phyloP scores from a whole-genome alignment of 371 early-diverging fungal genomes.

The Rhizopus delemar region DNA sequence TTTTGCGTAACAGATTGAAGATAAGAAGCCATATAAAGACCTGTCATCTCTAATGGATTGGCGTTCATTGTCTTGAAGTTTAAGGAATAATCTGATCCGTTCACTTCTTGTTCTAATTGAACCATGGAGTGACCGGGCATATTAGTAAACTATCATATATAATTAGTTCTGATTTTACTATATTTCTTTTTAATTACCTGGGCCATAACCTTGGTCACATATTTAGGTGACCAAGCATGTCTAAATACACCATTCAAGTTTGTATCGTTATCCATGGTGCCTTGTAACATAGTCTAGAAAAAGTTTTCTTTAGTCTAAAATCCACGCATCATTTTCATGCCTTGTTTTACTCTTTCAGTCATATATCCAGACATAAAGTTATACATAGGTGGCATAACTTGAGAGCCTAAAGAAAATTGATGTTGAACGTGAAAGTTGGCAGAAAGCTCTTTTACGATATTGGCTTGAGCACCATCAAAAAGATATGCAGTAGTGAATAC shows the following conservation, averaged over 20 bases:
- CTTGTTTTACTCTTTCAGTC: conserved; percentile 43
- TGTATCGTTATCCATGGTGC: conserved; percentile 88
- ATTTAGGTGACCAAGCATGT: conserved; percentile 46
- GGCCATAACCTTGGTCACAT: conserved; percentile 76
- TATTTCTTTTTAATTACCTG: conserved; percentile 53
- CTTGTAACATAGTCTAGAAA: conserved; percentile 70
- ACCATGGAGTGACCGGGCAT: conserved; percentile 86
- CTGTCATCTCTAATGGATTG: conserved; percentile 86
- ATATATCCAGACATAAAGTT: conserved; percentile 85
- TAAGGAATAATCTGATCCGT: conserved; percentile 82
- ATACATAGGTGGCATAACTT: conserved; percentile 82
- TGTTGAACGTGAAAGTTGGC: conserved; percentile 94
- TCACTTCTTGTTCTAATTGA: conserved; percentile 89
- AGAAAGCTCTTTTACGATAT: conserved; percentile 87
- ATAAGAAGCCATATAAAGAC: conserved; percentile 84
- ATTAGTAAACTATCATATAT: conserved; percentile 52
- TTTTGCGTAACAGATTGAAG: conserved; percentile 88
- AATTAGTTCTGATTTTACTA: background rate
- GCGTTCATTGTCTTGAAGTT: conserved; percentile 95
- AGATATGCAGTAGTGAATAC: conserved; percentile 78
- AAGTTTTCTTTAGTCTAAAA: background rate
- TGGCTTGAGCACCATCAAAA: conserved; percentile 95
- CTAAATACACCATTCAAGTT: conserved; percentile 54
- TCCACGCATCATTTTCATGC: background rate
- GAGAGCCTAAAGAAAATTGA: conserved; percentile 86